Percentiles rank a stretch among this genome's conserved stretches.
Evolutionary conservation across 768 basidiomycete genomes (phyloP).

Genomic region (Astraeus odoratus): DNA sequence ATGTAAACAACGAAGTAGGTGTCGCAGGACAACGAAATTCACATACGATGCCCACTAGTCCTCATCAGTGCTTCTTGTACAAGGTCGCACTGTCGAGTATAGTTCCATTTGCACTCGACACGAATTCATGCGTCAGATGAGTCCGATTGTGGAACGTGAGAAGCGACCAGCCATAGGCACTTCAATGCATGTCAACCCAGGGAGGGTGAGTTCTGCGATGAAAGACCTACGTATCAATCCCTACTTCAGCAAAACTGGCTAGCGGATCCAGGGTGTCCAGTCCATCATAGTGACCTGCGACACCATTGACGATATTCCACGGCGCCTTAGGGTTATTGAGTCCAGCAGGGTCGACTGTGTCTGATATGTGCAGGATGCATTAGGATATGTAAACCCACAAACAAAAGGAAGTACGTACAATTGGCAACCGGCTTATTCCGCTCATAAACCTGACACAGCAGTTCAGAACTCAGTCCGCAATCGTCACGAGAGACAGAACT

Average conservation of each 20-base stretch:
- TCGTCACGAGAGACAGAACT: neutral
- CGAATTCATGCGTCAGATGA: conserved; percentile 24
- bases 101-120: conserved; percentile 23
- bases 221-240: conserved; percentile 10
- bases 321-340: conserved; percentile 19
- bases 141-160: conserved; percentile 25
- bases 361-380: conserved; percentile 3
- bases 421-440: conserved; percentile 23
- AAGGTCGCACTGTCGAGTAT: conserved; percentile 18
- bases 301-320: conserved; percentile 24
- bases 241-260: conserved; percentile 7
- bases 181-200: neutral
- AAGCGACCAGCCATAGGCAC: conserved; percentile 23
- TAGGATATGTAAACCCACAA: neutral
- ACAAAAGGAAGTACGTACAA: conserved; percentile 8
- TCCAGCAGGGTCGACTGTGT: conserved; percentile 15
- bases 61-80: conserved; percentile 12
- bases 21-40: neutral
- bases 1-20: too few species aligned
- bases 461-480: neutral
- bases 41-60: neutral
- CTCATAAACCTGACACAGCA: conserved; percentile 13
- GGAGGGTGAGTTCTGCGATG: neutral
- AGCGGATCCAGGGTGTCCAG: conserved; percentile 8
- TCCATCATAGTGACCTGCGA: conserved; percentile 22